Evolutionary conservation across 1,139 yeast genomes (phyloP), one percentile per base, ranked within the genome.

Genomic region (Lodderomyces parapsilosis): DNA sequence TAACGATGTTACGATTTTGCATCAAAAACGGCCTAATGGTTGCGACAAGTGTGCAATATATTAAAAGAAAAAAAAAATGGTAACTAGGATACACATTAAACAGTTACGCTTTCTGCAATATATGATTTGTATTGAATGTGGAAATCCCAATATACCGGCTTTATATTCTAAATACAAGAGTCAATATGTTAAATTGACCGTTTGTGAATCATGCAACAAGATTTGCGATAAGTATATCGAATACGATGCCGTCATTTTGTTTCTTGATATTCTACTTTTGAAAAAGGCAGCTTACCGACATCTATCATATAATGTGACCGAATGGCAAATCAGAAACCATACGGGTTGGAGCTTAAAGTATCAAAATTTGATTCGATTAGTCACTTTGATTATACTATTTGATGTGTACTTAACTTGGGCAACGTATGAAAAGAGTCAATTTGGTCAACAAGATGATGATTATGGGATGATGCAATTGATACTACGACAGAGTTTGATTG

Each of bases 401-500:
- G 97, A 93, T 51, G 95, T 93, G 7, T 94, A 93, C 58, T 65
- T 93, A 42, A 82, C 81, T 1, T 93, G 99, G 98, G 96, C 96
- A 0, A 80, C 85, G 42, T 91, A 86, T 49, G 99, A 93, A 59
- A 80, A 79, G 50, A 19, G 19, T 13, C 33, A 17, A 14, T 23
- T 24, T 36, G 36, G 23, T 23, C 36, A 27, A 6, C 17, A 27
- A 28, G 34, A n/a, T n/a, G 18, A 4, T 34, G 15, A 34, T 6
- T 11, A 30, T 3, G 33, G 39, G 6, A 17, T 24, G 4, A 39
- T 39, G 4, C 34, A 42, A 15, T 15, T 42, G 13, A 66, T 84
- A 0, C 63, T 83, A 28, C 47, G 55, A 2, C 71, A 75, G 40
- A 66, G 74, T 2, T 77, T 82, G 3, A 56, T 74, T 8, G 50